phyloP scores from a whole-genome alignment of 129 eudicot species.

The sunflower (Helianthus annuus) region HanXRQr2.0-SUNRISE NC_035441.2:14590763-14591262 shows the following conservation, averaged over 20 bases:
- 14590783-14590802: no score
- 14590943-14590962: not conserved
- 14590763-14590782: no score
- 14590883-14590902: conserved; percentile 14
- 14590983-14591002: not conserved
- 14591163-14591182: conserved; percentile 21
- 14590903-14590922: not conserved
- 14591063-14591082: not conserved
- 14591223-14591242: no score
- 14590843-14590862: no score
- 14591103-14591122: not conserved
- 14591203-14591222: no score
- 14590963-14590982: conserved; percentile 12
- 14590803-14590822: no score
- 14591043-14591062: not conserved
- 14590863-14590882: not conserved
- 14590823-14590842: no score
- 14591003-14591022: not conserved
- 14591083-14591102: not conserved
- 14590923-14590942: not conserved
- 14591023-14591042: not conserved
- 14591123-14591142: conserved; percentile 6
- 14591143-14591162: not conserved
- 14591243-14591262: no score
- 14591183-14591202: not conserved